Evolutionary conservation across 306 rosid genomes (phyloP).

Genomic region (Malus sieversii): DNA sequence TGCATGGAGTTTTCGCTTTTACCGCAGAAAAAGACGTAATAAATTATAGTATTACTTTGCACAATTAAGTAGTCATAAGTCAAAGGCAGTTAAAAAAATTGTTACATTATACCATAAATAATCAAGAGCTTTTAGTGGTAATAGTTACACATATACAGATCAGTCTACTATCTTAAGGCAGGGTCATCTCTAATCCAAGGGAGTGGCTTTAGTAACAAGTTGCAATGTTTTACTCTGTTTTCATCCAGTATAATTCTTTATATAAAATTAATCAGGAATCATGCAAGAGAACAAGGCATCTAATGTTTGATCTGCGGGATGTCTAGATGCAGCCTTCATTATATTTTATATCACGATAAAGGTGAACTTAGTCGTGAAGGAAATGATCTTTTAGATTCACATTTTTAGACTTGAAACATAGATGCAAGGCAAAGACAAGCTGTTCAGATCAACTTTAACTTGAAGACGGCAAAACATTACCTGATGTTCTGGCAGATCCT

Average conservation of each 20-base stretch:
- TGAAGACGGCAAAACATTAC: constrained; percentile 26
- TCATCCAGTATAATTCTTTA: not conserved
- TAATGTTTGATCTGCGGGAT: not conserved
- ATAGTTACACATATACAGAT: not conserved
- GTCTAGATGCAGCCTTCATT: not conserved
- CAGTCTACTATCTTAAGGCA: not conserved
- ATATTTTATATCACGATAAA: not conserved
- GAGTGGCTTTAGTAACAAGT: not conserved
- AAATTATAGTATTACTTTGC: not conserved
- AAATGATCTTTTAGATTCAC: not conserved
- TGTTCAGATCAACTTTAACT: not conserved
- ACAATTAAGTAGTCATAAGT: not conserved
- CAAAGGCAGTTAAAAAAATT: not conserved
- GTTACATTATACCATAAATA: not conserved
- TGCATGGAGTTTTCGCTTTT: not conserved
- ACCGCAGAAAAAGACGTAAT: not conserved
- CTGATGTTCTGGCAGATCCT: constrained; percentile 82
- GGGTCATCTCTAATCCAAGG: not conserved
- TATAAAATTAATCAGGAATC: not conserved
- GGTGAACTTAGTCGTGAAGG: not conserved
- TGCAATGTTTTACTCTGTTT: not conserved
- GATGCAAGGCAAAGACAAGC: not conserved
- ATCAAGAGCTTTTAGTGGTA: not conserved
- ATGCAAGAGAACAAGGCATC: not conserved
- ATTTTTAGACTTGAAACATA: not conserved